phyloP scores from a whole-genome alignment of 257 asterid species.

The Linderniella brevidens region DNA sequence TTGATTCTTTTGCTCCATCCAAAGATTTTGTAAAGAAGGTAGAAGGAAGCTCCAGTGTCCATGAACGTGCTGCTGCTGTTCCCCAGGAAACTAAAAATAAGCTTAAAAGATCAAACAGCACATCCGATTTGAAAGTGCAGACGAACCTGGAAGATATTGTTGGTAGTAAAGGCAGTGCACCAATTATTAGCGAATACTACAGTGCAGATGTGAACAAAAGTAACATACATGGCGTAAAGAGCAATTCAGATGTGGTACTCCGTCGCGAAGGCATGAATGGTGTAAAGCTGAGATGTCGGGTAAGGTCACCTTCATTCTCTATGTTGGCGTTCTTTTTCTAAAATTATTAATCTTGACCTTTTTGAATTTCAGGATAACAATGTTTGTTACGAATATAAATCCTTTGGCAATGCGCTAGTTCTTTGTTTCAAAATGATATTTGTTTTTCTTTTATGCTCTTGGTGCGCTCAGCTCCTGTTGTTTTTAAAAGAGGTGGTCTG shows the following conservation, averaged over 20 bases:
- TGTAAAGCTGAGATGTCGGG: slow-evolving; percentile 88
- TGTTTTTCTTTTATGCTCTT: too few species aligned
- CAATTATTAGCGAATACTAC: slow-evolving; percentile 67
- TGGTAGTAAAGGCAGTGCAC: slow-evolving; percentile 26
- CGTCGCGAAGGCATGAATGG: slow-evolving; percentile 41
- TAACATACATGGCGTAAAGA: slow-evolving; percentile 24
- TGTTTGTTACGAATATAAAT: slow-evolving; percentile 7
- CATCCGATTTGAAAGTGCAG: slow-evolving; percentile 55
- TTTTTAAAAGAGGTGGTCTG: too few species aligned
- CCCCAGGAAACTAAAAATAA: slow-evolving; percentile 32
- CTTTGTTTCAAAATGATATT: slow-evolving; percentile 6
- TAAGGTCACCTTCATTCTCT: slow-evolving; percentile 19
- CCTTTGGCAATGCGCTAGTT: slow-evolving; percentile 7
- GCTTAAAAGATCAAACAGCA: slow-evolving; percentile 83
- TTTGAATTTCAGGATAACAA: slow-evolving; percentile 7
- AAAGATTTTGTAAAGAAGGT: slow-evolving; percentile 21
- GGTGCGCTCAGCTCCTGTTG: not conserved
- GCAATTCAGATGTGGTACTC: slow-evolving; percentile 45
- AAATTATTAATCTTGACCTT: slow-evolving; percentile 3
- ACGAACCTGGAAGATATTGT: slow-evolving; percentile 25
- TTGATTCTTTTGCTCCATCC: slow-evolving; percentile 23
- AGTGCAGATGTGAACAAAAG: slow-evolving; percentile 30
- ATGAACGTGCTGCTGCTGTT: slow-evolving; percentile 24
- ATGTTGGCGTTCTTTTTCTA: too few species aligned
- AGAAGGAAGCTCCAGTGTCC: slow-evolving; percentile 16